Evolutionary conservation across 2,329 filamentous ascomycete genomes (phyloP).

Genomic region (Neoascochyta sp.): DNA sequence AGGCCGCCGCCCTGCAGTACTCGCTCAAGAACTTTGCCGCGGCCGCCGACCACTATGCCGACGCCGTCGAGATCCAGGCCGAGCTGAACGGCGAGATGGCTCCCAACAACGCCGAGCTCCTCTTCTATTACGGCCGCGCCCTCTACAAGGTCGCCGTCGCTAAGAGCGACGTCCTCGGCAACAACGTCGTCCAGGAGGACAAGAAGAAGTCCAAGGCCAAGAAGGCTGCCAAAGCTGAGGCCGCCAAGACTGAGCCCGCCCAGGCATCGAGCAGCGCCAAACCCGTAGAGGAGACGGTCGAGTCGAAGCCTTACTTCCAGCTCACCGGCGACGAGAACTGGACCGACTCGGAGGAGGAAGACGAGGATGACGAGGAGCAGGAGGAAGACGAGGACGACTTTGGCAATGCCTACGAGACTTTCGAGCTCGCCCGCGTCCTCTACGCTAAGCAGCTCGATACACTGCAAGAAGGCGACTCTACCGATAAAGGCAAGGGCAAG

Average conservation of each 20-base stretch:
- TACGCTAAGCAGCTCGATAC: slow-evolving; percentile 55
- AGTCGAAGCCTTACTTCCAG: slow-evolving; percentile 79
- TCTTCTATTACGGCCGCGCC: slow-evolving; percentile 91
- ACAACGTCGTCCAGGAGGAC: slow-evolving; percentile 62
- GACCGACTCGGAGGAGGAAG: slow-evolving; percentile 60
- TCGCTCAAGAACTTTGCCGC: slow-evolving; percentile 82
- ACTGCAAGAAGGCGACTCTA: slow-evolving; percentile 26
- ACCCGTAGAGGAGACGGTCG: slow-evolving; percentile 45
- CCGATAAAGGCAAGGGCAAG: slow-evolving; percentile 47
- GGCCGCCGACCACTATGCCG: slow-evolving; percentile 82
- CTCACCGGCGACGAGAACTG: slow-evolving; percentile 95
- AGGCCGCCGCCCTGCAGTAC: slow-evolving; percentile 79
- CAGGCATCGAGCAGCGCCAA: slow-evolving; percentile 39
- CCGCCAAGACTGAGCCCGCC: slow-evolving; percentile 22
- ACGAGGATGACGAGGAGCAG: slow-evolving; percentile 57
- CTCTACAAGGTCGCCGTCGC: slow-evolving; percentile 90
- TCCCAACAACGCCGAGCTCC: slow-evolving; percentile 84
- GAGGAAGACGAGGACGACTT: slow-evolving; percentile 60
- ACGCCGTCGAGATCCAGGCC: slow-evolving; percentile 84
- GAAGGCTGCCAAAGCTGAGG: slow-evolving; percentile 40
- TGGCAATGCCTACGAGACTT: slow-evolving; percentile 60
- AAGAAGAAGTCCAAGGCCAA: slow-evolving; percentile 52
- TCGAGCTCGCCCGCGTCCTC: slow-evolving; percentile 60
- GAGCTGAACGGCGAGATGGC: slow-evolving; percentile 89
- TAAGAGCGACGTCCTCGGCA: slow-evolving; percentile 91